Evolutionary conservation across 129 eudicot genomes (phyloP).

Genomic region (Daucus carota): DNA sequence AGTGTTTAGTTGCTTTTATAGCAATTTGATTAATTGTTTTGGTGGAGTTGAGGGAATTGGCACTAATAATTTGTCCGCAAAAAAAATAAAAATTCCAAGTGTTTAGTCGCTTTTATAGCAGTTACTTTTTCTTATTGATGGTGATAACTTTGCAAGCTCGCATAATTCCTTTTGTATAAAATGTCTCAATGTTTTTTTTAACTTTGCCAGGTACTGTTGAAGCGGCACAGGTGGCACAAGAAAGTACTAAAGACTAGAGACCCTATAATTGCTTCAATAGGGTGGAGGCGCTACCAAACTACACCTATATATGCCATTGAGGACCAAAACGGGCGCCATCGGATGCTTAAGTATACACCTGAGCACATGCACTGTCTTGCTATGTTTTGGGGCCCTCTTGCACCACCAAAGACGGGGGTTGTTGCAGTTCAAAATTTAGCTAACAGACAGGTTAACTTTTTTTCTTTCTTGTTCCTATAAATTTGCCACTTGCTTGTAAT

Average conservation of each 20-base stretch:
- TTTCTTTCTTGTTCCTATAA: constrained; percentile 4
- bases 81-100: neutral
- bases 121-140: neutral
- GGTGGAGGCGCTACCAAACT: constrained; percentile 98
- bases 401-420: constrained; percentile 88
- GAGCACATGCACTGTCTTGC: constrained; percentile 99
- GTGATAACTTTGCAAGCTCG: neutral
- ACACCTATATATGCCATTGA: constrained; percentile 83
- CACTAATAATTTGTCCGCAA: neutral
- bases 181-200: neutral
- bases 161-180: neutral
- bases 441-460: constrained; percentile 50
- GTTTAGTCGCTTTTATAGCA: neutral
- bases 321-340: constrained; percentile 71
- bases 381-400: constrained; percentile 98
- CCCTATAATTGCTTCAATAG: constrained; percentile 82
- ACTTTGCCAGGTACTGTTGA: constrained; percentile 54
- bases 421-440: constrained; percentile 87
- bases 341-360: constrained; percentile 96
- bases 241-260: constrained; percentile 85
- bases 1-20: neutral
- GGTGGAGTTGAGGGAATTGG: neutral
- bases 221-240: constrained; percentile 96
- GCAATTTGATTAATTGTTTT: neutral
- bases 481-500: neutral